Conservation (phyloP, 2,329 filamentous ascomycete species). For the Epichloe elymi region DNA sequence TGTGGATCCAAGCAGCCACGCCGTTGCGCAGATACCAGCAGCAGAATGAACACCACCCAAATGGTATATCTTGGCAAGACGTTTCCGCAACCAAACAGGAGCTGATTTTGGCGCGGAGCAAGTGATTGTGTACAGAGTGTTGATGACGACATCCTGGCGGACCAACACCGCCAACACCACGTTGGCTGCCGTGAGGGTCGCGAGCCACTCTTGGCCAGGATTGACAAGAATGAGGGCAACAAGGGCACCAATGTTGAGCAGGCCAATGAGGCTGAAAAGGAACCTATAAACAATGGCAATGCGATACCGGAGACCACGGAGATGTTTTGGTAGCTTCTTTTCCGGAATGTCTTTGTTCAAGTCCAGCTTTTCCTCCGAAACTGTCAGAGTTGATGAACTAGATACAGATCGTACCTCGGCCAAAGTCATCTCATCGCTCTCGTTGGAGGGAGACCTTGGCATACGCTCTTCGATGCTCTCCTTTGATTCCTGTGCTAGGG, state of each 20-base stretch:
- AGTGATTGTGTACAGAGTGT: constrained; percentile 32
- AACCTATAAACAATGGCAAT: constrained; percentile 42
- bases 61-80: constrained; percentile 38
- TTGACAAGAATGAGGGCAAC: constrained; percentile 25
- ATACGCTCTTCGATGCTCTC: constrained; percentile 1
- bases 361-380: constrained; percentile 17
- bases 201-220: constrained; percentile 23
- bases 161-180: constrained; percentile 36
- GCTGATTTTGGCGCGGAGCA: constrained; percentile 32
- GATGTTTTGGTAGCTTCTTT: constrained; percentile 26
- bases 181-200: constrained; percentile 33
- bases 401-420: constrained; percentile 18
- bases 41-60: constrained; percentile 38
- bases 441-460: neutral
- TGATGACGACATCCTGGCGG: constrained; percentile 40
- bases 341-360: constrained; percentile 22
- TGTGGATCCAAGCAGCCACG: constrained; percentile 35
- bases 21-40: constrained; percentile 33
- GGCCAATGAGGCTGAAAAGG: constrained; percentile 39
- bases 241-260: constrained; percentile 37
- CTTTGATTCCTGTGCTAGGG: constrained; percentile 7
- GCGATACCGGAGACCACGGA: constrained; percentile 27
- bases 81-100: constrained; percentile 34
- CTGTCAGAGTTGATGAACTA: constrained; percentile 18
- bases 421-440: constrained; percentile 11